Evolutionary conservation across 768 basidiomycete species (phyloP), one percentile per base, ranked within the genome.

Genomic region (Candolleomyces aberdarensis): DNA sequence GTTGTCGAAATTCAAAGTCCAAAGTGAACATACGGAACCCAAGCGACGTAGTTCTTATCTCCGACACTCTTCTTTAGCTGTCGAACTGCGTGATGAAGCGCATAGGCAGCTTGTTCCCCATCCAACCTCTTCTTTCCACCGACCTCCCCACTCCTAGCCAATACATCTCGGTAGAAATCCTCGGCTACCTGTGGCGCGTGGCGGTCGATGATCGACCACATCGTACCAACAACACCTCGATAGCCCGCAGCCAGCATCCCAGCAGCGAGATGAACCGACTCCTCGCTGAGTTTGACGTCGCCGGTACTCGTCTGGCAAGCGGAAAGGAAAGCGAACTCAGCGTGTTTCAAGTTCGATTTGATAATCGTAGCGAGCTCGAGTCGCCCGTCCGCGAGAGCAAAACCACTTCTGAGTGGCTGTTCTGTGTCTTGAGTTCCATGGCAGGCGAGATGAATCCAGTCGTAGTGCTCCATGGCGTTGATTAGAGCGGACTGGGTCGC

Each of bases 271-370:
- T 78, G 75, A 2, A 78, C 68, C 0, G 69, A 71, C 56, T 66
- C 58, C 9, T 70, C 69, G 22, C 66, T 48, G 9, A 63, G 62
- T 5, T 62, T 62, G 29, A 66, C 58, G 17, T 70, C 69, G 0
- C 76, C 73, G 11, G 60, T 66, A 1, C 74, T 70, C 3, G 76
- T 80, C 50, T 79, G 69, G 57, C 79, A 80, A 0, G 79, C 78
- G 0, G 78, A 77, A 2, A 80, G 66, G 62, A 76, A 74, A 0
- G 77, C 79, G 36, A 78, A 64, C 22, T 69, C 65, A 11, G 66
- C 60, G 20, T 60, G 47, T 3, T 46, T 15, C 5, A 68, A 40
- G 22, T 47, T 31, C 26, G 56, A 29, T 50, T 36, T 6, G 63
- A 65, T 3, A 64, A 62, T 26, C n/a, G 26, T 13, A 32, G 47